Evolutionary conservation across 495 filamentous ascomycete genomes (phyloP).

Genomic region (Neohortaea acidophila): DNA sequence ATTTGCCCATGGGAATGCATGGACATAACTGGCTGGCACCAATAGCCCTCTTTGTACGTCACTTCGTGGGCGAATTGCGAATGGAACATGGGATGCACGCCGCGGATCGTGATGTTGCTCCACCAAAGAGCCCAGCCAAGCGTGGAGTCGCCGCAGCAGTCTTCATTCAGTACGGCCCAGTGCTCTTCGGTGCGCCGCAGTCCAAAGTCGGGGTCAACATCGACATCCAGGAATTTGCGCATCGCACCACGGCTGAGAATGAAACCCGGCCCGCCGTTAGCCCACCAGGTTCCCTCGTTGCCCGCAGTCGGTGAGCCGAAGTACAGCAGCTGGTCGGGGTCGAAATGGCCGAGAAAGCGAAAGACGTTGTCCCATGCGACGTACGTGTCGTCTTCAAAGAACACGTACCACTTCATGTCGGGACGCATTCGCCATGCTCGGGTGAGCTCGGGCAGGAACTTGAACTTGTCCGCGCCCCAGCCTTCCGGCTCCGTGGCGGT

Average conservation of each 20-base stretch:
- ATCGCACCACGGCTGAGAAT: slow-evolving; percentile 37
- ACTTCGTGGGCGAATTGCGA: slow-evolving; percentile 4
- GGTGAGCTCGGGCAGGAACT: slow-evolving; percentile 51
- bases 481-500: slow-evolving; percentile 21
- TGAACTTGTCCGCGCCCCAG: slow-evolving; percentile 57
- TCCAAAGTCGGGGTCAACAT: slow-evolving; percentile 3
- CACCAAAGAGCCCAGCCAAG: slow-evolving; percentile 6
- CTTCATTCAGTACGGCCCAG: slow-evolving; percentile 4
- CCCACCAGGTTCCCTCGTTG: slow-evolving; percentile 31
- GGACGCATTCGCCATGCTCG: slow-evolving; percentile 36
- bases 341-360: slow-evolving; percentile 37
- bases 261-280: slow-evolving; percentile 40
- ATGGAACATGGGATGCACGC: slow-evolving; percentile 9
- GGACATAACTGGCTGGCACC: slow-evolving; percentile 18
- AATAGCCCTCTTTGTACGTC: slow-evolving; percentile 6
- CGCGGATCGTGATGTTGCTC: background rate
- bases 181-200: slow-evolving; percentile 6
- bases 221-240: slow-evolving; percentile 16
- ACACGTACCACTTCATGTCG: slow-evolving; percentile 49
- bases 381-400: slow-evolving; percentile 55
- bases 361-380: slow-evolving; percentile 48
- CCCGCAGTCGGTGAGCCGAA: slow-evolving; percentile 34
- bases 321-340: slow-evolving; percentile 35
- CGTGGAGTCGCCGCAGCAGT: slow-evolving; percentile 12
- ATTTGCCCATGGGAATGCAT: no score